These are phyloP conservation scores for Lactarius indigo DNA, from an alignment of 768 basidiomycete species.

Conservation along the genomic window DNA sequence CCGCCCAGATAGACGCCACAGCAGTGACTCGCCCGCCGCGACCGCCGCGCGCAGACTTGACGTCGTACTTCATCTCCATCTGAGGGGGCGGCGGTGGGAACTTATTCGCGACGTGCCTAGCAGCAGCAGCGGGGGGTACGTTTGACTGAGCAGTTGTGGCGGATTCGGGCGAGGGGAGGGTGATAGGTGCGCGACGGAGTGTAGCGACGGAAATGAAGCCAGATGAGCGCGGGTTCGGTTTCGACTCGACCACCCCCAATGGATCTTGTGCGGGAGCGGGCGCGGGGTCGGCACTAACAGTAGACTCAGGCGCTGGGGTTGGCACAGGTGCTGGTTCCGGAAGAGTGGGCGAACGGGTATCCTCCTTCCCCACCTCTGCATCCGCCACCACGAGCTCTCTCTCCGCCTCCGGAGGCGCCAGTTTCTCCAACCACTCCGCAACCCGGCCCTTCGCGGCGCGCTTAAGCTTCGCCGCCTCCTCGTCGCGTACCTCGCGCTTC, in stretches of 20 bases:
- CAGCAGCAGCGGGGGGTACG: neutral
- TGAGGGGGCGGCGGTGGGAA: constrained; percentile 27
- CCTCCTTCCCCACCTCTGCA: neutral
- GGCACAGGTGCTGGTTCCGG: neutral
- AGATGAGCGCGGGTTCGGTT: constrained; percentile 65
- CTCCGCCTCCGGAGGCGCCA: constrained; percentile 46
- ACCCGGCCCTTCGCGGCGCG: constrained; percentile 64
- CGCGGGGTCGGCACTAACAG: neutral
- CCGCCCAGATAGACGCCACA: constrained; percentile 73
- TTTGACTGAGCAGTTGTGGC: neutral
- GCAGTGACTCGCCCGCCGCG: constrained; percentile 70
- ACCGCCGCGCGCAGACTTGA: constrained; percentile 75
- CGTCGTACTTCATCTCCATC: constrained; percentile 62
- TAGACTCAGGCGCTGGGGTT: neutral
- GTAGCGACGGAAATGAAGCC: constrained; percentile 68
- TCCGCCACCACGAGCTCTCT: neutral
- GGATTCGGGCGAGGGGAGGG: neutral
- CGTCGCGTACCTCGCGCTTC: constrained; percentile 30
- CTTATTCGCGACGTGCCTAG: neutral
- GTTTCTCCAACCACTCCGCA: constrained; percentile 72
- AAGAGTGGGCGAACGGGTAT: neutral
- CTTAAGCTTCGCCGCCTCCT: constrained; percentile 38
- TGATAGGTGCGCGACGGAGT: constrained; percentile 34
- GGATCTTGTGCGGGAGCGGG: too few relatives aligned
- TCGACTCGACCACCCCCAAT: constrained; percentile 16